Evolutionary conservation across 768 basidiomycete genomes (phyloP), one percentile per base, ranked within the genome.

Genomic region (Exidia glandulosa): DNA sequence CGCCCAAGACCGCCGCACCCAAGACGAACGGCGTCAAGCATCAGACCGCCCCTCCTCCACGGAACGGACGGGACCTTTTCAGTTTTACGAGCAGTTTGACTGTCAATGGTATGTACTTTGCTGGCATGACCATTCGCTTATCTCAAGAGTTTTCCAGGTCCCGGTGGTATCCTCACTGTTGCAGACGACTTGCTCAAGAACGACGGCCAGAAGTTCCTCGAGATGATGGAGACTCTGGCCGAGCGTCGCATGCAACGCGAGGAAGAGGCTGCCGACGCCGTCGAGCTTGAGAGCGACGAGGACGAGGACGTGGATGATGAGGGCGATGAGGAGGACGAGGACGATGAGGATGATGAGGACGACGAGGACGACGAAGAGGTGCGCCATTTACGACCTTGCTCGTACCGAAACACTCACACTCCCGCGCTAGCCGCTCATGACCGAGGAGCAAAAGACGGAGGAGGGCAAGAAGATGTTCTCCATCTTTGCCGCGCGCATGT

Each of bases 151-250:
- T 65, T 63, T 67, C 59, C 64, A 88, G 87, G 86, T 59, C 86
- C 86, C 71, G 94, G 91, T 67, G 94, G 94, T 67, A 97, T 99
- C 70, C 80, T 99, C 50, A 99, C 96, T 25, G 95, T 99, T 58
- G 96, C 96, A 52, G 96, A 99, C 69, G 96, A 99, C 75, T 82
- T 99, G 50, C 80, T 99, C 66, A 96, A 96, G 79, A 98, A 98
- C 67, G 94, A 99, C 68, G 95, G 95, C 2, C 91, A 94, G 68
- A 97, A 96, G 77, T 99, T 99, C 76, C 76, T 99, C 66, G 96
- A 99, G 77, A 99, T 99, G 96, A 99, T 99, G 96, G 96, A 98
- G 72, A 93, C 95, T 73, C 81, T 99, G 23, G 94, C 95, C 0
- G 93, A 96, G 68, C 82, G 92, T 56, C 82, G 95, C 50, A 91